Base-by-base conservation (phyloP, 2,329 filamentous ascomycete species). In the Fusarium anguioides region DNA sequence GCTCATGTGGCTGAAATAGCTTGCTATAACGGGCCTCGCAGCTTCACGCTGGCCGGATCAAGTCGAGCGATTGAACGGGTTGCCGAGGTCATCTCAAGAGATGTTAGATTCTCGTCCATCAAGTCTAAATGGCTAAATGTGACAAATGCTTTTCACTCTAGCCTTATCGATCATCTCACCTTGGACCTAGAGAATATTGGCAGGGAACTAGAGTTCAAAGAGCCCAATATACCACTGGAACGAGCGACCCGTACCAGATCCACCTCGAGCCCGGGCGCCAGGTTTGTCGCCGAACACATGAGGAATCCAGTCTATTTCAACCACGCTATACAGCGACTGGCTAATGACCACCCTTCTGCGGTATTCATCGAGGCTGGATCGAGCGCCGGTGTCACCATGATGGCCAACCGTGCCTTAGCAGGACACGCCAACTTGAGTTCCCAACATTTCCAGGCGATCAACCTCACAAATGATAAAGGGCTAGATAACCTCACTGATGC, bases 141-240 rank as follows among this genome's bases (percentile, higher is more conserved):
- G 2, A 81, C 82, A 1, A 78, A 85, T 54, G 82, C 80, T 0
- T 85, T 83, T 66, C 83, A 85, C 64, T 84, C 79, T 0, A 45
- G 52, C 0, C 71, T 85, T 0, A 78, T 81, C 0, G 81, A 84
- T 0, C 46, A 59, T 1, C 46, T 84, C 1, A 47, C 77, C 9
- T 17, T 42, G 1, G 33, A 11, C 39, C 57, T 57, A 4, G 46
- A 20, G 8, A 8, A 26, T 5, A 20, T 57, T 10, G 54, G 54
- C 3, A 23, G 12, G 5, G 40, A 15, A 6, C 23, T 57, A 8
- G n/a, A 14, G 10, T 57, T 58, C 20, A 18, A 40, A 9, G 33
- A 52, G n/a, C 17, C 40, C n/a, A 4, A 3, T 3, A 58, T 52
- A 21, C 33, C 27, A 15, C 5, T 51, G 4, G 54, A 24, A 17